Evolutionary conservation across 192 early-diverging fungal genomes (phyloP), one percentile per base, ranked within the genome.

Genomic region (Geosiphon pyriformis): DNA sequence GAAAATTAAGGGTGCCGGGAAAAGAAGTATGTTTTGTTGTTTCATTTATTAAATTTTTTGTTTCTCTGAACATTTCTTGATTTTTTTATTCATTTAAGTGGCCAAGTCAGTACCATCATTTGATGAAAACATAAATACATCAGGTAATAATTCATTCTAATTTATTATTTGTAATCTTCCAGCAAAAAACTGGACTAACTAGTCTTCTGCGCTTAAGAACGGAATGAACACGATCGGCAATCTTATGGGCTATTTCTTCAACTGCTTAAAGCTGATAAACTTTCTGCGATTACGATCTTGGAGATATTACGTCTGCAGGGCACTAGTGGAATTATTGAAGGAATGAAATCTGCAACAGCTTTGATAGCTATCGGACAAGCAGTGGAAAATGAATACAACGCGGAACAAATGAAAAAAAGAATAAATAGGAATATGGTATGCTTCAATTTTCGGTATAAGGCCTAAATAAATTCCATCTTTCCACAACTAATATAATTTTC

Each of bases 281-380:
- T 95, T 27, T 84, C 91, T 1, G 80, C 90, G 2, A 90, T 95
- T 52, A 88, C 90, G 18, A 94, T 98, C 54, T 70, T 92, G 8
- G 92, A 93, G 70, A 70, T 93, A 1, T 50, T 95, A 54, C 82
- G 90, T 17, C 69, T 87, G 15, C 80, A 82, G 66, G 80, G 82
- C 22, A 70, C 70, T 32, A 70, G 76, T n/a, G 73, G 76, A 2
- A 72, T 73, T 34, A 71, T 67, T 46, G 80, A 77, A 69, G 82
- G 82, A 57, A 83, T 85, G 78, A 76, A 80, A 32, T 82, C 83
- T 23, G 76, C 82, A 2, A 74, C 80, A 52, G 80, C 82, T 0
- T 48, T 87, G 20, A 78, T 81, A 50, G 70, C 70, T 31, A 82
- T 98, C 34, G 92, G 90, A 33, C 84, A 80, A 25, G 82, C 88